Evolutionary conservation across 2,329 filamentous ascomycete genomes (phyloP).

Genomic region (Immersiporthe knoxdaviesiana): DNA sequence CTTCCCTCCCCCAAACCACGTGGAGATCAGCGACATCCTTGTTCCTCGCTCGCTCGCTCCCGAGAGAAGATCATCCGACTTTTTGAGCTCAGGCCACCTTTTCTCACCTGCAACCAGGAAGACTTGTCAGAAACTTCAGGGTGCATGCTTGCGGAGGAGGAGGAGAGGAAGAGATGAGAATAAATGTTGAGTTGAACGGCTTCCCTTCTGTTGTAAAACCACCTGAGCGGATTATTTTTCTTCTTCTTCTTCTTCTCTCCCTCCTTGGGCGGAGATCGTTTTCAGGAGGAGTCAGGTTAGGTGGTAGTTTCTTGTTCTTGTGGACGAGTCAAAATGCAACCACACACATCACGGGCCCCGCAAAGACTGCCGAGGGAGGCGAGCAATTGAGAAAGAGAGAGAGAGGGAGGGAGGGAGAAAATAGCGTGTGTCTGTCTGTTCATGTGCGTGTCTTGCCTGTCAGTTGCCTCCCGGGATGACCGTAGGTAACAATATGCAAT

Average conservation of each 20-base stretch:
- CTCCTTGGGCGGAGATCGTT: too few species aligned
- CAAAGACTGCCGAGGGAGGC: neutral
- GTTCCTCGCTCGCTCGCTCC: neutral
- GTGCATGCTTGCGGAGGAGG: neutral
- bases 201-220: too few species aligned
- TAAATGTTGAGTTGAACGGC: too few species aligned
- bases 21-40: neutral
- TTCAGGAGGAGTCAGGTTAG: too few species aligned
- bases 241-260: too few species aligned
- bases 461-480: neutral
- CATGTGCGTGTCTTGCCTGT: too few species aligned
- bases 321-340: too few species aligned
- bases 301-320: too few species aligned
- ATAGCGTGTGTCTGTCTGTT: too few species aligned
- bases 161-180: neutral
- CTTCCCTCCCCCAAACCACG: neutral
- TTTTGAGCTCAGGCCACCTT: neutral
- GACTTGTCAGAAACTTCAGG: neutral
- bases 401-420: neutral
- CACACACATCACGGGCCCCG: neutral
- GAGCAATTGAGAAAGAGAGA: neutral
- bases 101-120: neutral
- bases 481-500: neutral
- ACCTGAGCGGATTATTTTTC: too few species aligned
- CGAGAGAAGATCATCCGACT: neutral